Conservation (phyloP, 768 basidiomycete species). For the Naganishia onofrii region DNA sequence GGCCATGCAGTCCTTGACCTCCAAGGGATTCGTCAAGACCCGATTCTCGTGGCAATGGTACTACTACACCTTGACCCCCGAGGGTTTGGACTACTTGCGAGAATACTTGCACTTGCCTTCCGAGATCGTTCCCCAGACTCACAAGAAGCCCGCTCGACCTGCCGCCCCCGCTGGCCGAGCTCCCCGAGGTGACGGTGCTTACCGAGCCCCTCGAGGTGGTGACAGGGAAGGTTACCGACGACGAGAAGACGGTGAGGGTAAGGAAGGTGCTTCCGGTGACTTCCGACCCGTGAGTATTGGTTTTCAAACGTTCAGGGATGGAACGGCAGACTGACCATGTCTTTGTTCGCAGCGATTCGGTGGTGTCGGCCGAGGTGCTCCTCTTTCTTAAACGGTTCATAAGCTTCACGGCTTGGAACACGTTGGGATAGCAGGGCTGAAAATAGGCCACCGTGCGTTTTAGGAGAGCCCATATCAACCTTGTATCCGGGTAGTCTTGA, state of each 20-base stretch:
- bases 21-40: slow-evolving; percentile 88
- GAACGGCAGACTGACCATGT: slow-evolving; percentile 1
- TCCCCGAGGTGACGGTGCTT: slow-evolving; percentile 71
- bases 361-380: slow-evolving; percentile 53
- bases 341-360: slow-evolving; percentile 43
- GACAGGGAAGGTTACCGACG: slow-evolving; percentile 77
- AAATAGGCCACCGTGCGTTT: slow-evolving; percentile 14
- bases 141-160: slow-evolving; percentile 87
- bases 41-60: slow-evolving; percentile 99
- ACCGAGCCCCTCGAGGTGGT: slow-evolving; percentile 75
- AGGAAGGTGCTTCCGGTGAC: slow-evolving; percentile 84
- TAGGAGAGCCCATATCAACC: slow-evolving; percentile 4
- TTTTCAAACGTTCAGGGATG: neutral
- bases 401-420: neutral
- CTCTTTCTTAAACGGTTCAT: slow-evolving; percentile 44
- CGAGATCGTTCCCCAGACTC: slow-evolving; percentile 95
- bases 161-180: slow-evolving; percentile 68
- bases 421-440: slow-evolving; percentile 8
- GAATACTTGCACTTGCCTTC: slow-evolving; percentile 91
- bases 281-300: slow-evolving; percentile 63
- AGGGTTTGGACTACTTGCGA: slow-evolving; percentile 94
- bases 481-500: slow-evolving; percentile 18
- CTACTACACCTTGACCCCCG: slow-evolving; percentile 94
- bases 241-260: slow-evolving; percentile 63
- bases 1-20: slow-evolving; percentile 67